These are phyloP conservation scores for Styphnolobium japonicum DNA, from an alignment of 306 rosid species.

Conservation along the genomic window DNA sequence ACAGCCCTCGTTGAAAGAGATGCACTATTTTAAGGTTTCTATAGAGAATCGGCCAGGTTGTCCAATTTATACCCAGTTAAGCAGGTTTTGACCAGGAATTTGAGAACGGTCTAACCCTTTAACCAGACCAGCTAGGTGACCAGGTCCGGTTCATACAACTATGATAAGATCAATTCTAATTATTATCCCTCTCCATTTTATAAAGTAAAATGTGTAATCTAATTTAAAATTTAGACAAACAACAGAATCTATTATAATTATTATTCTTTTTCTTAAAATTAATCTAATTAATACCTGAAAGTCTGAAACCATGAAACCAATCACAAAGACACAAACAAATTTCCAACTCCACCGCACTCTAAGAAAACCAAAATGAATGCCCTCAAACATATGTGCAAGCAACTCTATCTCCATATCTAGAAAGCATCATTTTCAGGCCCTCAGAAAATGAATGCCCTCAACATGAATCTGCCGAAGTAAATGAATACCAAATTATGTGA, in stretches of 20 bases:
- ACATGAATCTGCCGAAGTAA: not conserved
- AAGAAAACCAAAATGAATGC: not conserved
- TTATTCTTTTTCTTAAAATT: not conserved
- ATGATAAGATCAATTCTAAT: not conserved
- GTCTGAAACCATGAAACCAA: not conserved
- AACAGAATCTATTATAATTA: not conserved
- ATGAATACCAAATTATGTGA: not conserved
- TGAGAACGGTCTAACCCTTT: not conserved
- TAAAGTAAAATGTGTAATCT: not conserved
- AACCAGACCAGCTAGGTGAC: not conserved
- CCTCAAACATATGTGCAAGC: not conserved
- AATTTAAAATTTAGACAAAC: not conserved
- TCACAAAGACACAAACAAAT: not conserved
- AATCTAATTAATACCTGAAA: not conserved
- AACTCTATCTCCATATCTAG: not conserved
- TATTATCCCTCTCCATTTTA: not conserved
- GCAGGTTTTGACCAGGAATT: not conserved
- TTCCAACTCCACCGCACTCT: not conserved
- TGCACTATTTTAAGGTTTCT: not conserved
- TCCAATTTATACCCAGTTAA: not conserved
- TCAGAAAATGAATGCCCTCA: not conserved
- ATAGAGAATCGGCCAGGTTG: not conserved
- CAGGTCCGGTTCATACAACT: not conserved
- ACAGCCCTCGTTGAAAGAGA: not conserved
- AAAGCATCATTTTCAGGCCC: not conserved